Evolutionary conservation across 1,284 basidiomycete genomes (phyloP), one percentile per base, ranked within the genome.

Genomic region (Trichosporon coremiiforme): DNA sequence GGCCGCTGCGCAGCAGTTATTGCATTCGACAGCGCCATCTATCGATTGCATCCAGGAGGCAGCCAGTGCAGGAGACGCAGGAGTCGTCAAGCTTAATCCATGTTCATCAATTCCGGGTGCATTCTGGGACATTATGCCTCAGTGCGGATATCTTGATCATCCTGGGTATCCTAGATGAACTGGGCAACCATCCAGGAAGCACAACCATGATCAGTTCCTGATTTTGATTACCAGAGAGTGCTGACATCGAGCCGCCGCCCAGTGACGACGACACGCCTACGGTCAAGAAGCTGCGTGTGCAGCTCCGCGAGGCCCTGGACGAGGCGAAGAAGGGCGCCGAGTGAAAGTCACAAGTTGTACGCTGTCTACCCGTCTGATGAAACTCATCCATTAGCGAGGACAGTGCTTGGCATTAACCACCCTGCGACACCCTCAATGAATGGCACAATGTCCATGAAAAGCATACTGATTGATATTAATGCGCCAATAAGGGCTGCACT

Each of bases 301-400:
- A 70, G 20, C 76, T 82, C 10, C 70, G 75, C 50, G 71, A 67
- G 2, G 73, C 78, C 6, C 69, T 83, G 31, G 74, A 76, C 53
- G 79, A 77, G 65, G 79, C 82, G 6, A 72, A 76, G 9, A 77
- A 80, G 68, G 75, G 74, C 2, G 82, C 81, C 4, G 80, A 81
- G 69, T 79, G 57, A 60, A 7, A 2, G 36, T 38, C 36, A 10
- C 36, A 38, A 33, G 22, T 60, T 31, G 57, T 33, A 60, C 7
- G 31, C 25, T 25, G 2, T 15, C 17, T 9, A 15, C 38, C 38
- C 38, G 10, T 41, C 17, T 3, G 4, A 29, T 60, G 36, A 15
- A 33, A 33, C 20, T 20, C 47, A 53, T 53, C n/a, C n/a, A 33
- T 53, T 22, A 53, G 20, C 47, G 47, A 53, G 9, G 20, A 7